Conservation (phyloP, 1,139 yeast species). For the Candida tetrigidarum region DNA sequence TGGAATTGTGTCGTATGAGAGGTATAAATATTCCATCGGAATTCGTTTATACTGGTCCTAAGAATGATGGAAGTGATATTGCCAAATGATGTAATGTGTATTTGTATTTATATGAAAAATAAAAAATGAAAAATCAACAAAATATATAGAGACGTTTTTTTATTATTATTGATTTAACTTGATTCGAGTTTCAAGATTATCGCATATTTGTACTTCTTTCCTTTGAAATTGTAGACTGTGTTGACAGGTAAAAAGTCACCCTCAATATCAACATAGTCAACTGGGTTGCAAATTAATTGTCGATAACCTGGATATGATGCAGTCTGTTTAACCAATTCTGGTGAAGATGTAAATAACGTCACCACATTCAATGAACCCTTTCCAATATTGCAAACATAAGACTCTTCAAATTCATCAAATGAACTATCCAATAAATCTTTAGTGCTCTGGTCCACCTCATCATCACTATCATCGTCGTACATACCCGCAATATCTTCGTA, state of each 20-base stretch:
- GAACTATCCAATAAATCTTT: neutral
- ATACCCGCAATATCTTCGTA: constrained; percentile 39
- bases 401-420: constrained; percentile 16
- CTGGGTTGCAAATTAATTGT: constrained; percentile 15
- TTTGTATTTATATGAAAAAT: no score
- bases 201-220: constrained; percentile 24
- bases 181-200: constrained; percentile 26
- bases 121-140: no score
- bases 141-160: no score
- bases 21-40: constrained; percentile 46
- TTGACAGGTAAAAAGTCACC: constrained; percentile 34
- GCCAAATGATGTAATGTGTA: constrained; percentile 13
- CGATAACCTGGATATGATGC: constrained; percentile 9
- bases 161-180: neutral
- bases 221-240: constrained; percentile 23
- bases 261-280: constrained; percentile 1
- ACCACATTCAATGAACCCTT: constrained; percentile 14
- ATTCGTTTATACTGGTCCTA: constrained; percentile 43
- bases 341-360: constrained; percentile 24
- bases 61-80: constrained; percentile 22
- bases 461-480: constrained; percentile 42
- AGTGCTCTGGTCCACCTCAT: constrained; percentile 11
- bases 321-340: constrained; percentile 14
- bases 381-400: constrained; percentile 17
- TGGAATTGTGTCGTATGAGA: constrained; percentile 36